Base-by-base conservation (phyloP, 2,329 filamentous ascomycete genomes). In the Diaporthe helianthi region DNA sequence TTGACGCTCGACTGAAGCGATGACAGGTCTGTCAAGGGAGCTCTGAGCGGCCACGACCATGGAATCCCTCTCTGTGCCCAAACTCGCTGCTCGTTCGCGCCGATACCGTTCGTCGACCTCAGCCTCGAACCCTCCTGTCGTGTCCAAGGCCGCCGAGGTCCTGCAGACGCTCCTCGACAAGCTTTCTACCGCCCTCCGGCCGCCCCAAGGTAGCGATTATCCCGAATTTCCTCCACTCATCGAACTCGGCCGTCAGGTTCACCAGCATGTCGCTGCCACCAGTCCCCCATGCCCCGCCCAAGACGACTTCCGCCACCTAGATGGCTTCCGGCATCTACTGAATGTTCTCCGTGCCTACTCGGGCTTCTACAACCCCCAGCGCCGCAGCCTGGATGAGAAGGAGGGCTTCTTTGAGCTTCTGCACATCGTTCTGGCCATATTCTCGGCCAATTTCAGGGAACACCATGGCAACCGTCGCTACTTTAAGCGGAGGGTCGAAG, bases 391-490 rank as follows among this genome's bases (percentile, higher is more conserved):
- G 47, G 81, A 87, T 54, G 89, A 93, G 71, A 92, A 90, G 77
- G 81, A 84, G 68, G 84, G 85, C 53, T 83, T 93, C 69, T 92
- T 93, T 75, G 85, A 87, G 70, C 82, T 95, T 22, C 82, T 97
- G 22, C 88, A 93, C 75, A 86, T 86, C 10, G 86, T 92, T n/a
- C 83, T 96, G 47, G 89, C 89, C 38, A 88, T 96, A 17, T 81
- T 98, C 33, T 90, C 92, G 1, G 90, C 91, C 58, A 89, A 90
- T 17, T 86, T 99, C 73, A 87, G 89, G 66, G 89, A 89, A 54
- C 94, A 98, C 79, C 86, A 91, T 55, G 95, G 94, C 24, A 99
- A 98, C 80, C 88, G 91, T 76, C 89, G 92, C 74, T 98, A 95
- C 82, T 98, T 98, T 78, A 87, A 89, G 69, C 90, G 89, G 73